Percentiles rank a stretch among this genome's conserved stretches.
These are phyloP conservation scores for Hypoxylon intermedium DNA, from an alignment of 495 filamentous ascomycete genomes.

Conservation along the genomic window DNA sequence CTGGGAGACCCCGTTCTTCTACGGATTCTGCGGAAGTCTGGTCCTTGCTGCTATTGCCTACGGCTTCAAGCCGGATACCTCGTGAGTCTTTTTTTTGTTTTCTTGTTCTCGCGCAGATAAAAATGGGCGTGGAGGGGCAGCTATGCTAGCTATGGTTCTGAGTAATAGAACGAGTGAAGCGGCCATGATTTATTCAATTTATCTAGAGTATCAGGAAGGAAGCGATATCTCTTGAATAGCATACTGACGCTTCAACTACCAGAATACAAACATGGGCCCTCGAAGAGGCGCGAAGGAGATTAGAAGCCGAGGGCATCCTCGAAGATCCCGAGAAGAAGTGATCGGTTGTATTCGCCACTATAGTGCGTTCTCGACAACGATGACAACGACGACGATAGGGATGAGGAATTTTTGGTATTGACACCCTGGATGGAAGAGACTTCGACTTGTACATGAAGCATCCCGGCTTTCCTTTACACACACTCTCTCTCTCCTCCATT, in stretches of 20 bases:
- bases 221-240: too few relatives aligned
- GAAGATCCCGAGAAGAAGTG: slow-evolving; percentile 64
- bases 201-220: too few relatives aligned
- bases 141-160: not conserved
- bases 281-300: slow-evolving; percentile 89
- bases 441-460: slow-evolving; percentile 34
- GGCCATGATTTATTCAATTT: not conserved
- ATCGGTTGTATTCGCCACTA: slow-evolving; percentile 5
- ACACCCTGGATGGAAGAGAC: slow-evolving; percentile 1
- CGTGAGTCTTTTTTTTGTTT: slow-evolving; percentile 66
- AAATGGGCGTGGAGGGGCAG: not conserved
- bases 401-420: slow-evolving; percentile 11
- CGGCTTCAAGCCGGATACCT: slow-evolving; percentile 97
- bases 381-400: too few relatives aligned
- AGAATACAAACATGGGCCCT: slow-evolving; percentile 99
- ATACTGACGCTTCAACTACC: slow-evolving; percentile 26
- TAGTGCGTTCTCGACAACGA: slow-evolving; percentile 11
- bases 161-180: not conserved
- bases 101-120: not conserved
- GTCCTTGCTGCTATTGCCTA: slow-evolving; percentile 78
- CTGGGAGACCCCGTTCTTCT: slow-evolving; percentile 90
- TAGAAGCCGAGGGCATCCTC: slow-evolving; percentile 94
- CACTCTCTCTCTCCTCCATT: slow-evolving; percentile 8
- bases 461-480: slow-evolving; percentile 24
- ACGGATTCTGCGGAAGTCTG: slow-evolving; percentile 87